Evolutionary conservation across 441 rosid species (phyloP), one percentile per base, ranked within the genome.

Genomic region (Kokia cookei): DNA sequence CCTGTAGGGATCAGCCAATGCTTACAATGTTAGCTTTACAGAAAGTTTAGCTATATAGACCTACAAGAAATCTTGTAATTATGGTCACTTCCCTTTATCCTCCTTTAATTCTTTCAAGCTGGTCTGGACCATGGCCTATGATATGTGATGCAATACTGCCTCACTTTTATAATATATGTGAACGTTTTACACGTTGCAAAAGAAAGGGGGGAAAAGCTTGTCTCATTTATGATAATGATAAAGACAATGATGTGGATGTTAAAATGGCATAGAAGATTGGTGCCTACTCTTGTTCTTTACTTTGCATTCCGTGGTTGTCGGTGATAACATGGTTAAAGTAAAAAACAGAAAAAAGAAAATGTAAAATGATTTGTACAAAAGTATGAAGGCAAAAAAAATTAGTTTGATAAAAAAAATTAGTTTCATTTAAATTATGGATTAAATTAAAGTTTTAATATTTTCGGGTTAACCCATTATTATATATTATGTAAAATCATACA

Each of bases 291-390:
- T 43, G 11, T 13, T 54, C 42, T 50, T 42, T 43, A 69, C 5
- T 27, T 48, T 72, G 24, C 60, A 55, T 55, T 76, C 80, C 84
- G 78, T 81, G 73, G 74, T 12, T 78, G 74, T 80, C 76, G 79
- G 60, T 65, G 66, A 69, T 14, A 32, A 32, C 35, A 32, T 32
- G 35, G 35, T 32, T 32, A 32, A 32, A 32, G 35, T 32, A 1
- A 0, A 32, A 0, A 32, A 29, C 3, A 1, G 4, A 1, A 32
- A 1, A 32, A 32, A 32, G 4, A n/a, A 19, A 19, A 0, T 19
- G 22, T 29, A 29, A 29, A 0, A 29, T 0, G 0, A 0, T 29
- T 29, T 29, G 4, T 1, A 29, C 4, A 29, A 29, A 29, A 29
- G 0, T 29, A 29, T 4, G 35, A 32, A 32, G 5, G 35, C 1